Evolutionary conservation across 192 early-diverging fungal genomes (phyloP).

Genomic region (Powellomyces hirtus): DNA sequence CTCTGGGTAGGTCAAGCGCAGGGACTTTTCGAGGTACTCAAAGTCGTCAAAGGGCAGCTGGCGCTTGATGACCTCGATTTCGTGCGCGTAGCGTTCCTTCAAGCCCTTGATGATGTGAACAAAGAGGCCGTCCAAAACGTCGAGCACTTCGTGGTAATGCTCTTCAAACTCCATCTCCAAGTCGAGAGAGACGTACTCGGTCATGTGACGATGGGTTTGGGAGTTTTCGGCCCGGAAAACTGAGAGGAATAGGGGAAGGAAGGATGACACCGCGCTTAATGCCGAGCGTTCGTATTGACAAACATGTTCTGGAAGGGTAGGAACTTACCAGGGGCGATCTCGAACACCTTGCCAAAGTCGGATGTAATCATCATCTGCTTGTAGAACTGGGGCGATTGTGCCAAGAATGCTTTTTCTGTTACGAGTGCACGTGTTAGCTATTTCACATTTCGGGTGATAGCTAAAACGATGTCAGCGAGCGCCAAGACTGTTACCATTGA

Average conservation of each 20-base stretch:
- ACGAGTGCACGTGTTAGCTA: neutral
- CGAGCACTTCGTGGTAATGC: constrained; percentile 95
- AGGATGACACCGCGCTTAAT: too few relatives aligned
- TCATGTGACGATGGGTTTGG: constrained; percentile 98
- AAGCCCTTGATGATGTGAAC: constrained; percentile 88
- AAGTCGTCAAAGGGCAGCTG: constrained; percentile 95
- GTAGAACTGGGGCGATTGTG: constrained; percentile 98
- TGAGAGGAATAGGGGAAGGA: neutral
- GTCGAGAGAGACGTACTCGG: constrained; percentile 98
- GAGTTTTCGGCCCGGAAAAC: constrained; percentile 99
- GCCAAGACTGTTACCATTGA: constrained; percentile 74
- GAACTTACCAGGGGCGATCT: constrained; percentile 76
- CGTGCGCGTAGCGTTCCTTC: constrained; percentile 73
- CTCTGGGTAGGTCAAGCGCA: constrained; percentile 84
- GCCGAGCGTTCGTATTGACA: neutral
- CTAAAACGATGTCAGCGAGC: constrained; percentile 5
- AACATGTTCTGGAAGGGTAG: too few relatives aligned
- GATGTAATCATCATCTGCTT: constrained; percentile 99
- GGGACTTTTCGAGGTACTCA: constrained; percentile 76
- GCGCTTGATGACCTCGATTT: constrained; percentile 79
- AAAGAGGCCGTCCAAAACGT: constrained; percentile 91
- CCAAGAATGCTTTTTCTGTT: constrained; percentile 80
- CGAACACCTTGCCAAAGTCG: constrained; percentile 98
- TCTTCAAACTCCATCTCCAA: constrained; percentile 99
- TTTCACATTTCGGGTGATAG: neutral